Conservation (phyloP, 1,284 basidiomycete species). For the Naganishia sp. region DNA sequence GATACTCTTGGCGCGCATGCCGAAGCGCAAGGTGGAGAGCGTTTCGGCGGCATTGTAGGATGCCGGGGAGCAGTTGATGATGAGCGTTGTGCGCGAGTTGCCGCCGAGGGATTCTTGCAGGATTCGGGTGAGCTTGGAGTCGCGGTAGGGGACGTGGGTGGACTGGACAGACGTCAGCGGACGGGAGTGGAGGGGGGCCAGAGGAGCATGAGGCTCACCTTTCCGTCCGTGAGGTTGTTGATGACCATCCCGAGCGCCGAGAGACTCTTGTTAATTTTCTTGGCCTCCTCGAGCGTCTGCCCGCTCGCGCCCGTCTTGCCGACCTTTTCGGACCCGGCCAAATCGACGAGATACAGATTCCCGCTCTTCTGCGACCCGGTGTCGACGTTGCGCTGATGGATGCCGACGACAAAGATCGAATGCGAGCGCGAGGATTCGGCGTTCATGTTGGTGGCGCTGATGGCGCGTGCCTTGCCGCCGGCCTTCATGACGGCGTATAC, state of each 20-base stretch:
- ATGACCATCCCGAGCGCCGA: constrained; percentile 99
- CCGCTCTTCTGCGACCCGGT: constrained; percentile 94
- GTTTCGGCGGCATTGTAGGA: constrained; percentile 97
- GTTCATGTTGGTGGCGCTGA: constrained; percentile 85
- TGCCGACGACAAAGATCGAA: constrained; percentile 97
- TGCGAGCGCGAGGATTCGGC: constrained; percentile 98
- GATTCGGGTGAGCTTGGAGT: constrained; percentile 98
- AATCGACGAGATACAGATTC: constrained; percentile 95
- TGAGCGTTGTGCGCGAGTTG: constrained; percentile 96
- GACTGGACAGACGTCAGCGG: constrained; percentile 60
- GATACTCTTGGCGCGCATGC: constrained; percentile 98
- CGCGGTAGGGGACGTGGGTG: constrained; percentile 96
- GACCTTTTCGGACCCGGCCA: constrained; percentile 94
- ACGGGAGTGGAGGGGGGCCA: neutral
- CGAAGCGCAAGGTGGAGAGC: constrained; percentile 94
- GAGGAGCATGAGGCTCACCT: constrained; percentile 60
- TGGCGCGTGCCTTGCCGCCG: constrained; percentile 63
- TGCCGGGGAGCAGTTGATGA: constrained; percentile 98
- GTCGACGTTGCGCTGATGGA: constrained; percentile 94
- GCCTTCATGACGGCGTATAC: constrained; percentile 99
- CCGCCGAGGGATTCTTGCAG: constrained; percentile 99
- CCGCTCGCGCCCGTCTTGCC: constrained; percentile 99
- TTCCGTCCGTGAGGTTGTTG: constrained; percentile 94
- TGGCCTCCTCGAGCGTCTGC: constrained; percentile 97
- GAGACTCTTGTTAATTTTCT: constrained; percentile 99